Evolutionary conservation across 805 yeast genomes (phyloP).

Genomic region (Candida sithepensis): DNA sequence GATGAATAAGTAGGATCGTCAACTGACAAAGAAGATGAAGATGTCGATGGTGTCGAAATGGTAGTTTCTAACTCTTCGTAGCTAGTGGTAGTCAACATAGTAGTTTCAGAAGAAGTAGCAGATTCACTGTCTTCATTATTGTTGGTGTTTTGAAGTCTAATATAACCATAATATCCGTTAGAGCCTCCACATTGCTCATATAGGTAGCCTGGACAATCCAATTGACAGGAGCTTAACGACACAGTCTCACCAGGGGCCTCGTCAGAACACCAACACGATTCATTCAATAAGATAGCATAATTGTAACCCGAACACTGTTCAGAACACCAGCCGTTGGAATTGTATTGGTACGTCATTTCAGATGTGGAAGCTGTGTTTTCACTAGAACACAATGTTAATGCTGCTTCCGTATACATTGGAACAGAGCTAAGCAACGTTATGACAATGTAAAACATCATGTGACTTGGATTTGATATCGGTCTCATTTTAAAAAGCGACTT

Average conservation of each 20-base stretch:
- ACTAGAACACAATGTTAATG: conserved; percentile 24
- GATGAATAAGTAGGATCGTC: neutral
- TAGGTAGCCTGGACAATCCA: conserved; percentile 43
- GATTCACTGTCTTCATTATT: neutral
- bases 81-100: too few relatives aligned
- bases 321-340: conserved; percentile 42
- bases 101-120: neutral
- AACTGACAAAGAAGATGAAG: neutral
- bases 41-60: too few relatives aligned
- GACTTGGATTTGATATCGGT: neutral
- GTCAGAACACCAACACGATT: conserved; percentile 48
- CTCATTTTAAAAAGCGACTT: neutral
- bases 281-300: conserved; percentile 43
- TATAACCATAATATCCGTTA: conserved; percentile 23
- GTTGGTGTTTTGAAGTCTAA: conserved; percentile 4
- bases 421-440: neutral
- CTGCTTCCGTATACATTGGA: neutral
- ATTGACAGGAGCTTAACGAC: conserved; percentile 32
- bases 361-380: conserved; percentile 24
- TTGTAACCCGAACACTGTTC: conserved; percentile 36
- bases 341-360: conserved; percentile 12
- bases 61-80: too few relatives aligned
- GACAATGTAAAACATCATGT: neutral
- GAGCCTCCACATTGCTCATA: conserved; percentile 37
- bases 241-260: conserved; percentile 37